Conservation (phyloP, 768 basidiomycete species). For the Collybia sp. region DNA sequence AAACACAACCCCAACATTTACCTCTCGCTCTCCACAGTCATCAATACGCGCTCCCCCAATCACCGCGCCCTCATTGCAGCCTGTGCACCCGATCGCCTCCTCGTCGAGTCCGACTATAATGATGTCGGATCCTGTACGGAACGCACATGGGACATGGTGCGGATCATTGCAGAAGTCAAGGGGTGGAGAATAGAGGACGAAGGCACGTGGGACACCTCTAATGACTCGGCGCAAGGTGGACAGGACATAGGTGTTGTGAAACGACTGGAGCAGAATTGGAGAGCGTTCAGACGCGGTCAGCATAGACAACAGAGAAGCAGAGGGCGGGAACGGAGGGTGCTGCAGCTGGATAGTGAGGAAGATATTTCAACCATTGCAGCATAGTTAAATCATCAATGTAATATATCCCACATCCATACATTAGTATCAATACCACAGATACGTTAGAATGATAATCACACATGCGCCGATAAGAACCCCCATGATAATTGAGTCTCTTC, state of each 20-base stretch:
- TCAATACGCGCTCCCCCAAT: slow-evolving; percentile 69
- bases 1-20: slow-evolving; percentile 72
- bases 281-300: slow-evolving; percentile 45
- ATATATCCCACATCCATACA: neutral
- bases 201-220: slow-evolving; percentile 37
- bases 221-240: slow-evolving; percentile 19
- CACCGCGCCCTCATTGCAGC: slow-evolving; percentile 60
- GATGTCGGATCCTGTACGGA: slow-evolving; percentile 51
- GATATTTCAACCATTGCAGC: too few species aligned
- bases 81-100: slow-evolving; percentile 61
- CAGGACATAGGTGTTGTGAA: slow-evolving; percentile 60
- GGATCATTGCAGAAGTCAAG: slow-evolving; percentile 66
- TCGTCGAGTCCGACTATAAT: slow-evolving; percentile 86
- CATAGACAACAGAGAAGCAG: slow-evolving; percentile 24
- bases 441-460: slow-evolving; percentile 50
- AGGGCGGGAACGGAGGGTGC: neutral
- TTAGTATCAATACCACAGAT: slow-evolving; percentile 36
- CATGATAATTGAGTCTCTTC: slow-evolving; percentile 86
- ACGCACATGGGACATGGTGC: slow-evolving; percentile 75
- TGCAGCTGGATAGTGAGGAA: too few species aligned
- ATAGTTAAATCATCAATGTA: too few species aligned
- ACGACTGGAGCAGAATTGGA: slow-evolving; percentile 70
- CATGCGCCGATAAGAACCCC: slow-evolving; percentile 88
- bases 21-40: slow-evolving; percentile 82
- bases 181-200: slow-evolving; percentile 68